phyloP scores from a whole-genome alignment of 2,329 filamentous ascomycete genomes.

The Basipetospora chlamydospora region DNA sequence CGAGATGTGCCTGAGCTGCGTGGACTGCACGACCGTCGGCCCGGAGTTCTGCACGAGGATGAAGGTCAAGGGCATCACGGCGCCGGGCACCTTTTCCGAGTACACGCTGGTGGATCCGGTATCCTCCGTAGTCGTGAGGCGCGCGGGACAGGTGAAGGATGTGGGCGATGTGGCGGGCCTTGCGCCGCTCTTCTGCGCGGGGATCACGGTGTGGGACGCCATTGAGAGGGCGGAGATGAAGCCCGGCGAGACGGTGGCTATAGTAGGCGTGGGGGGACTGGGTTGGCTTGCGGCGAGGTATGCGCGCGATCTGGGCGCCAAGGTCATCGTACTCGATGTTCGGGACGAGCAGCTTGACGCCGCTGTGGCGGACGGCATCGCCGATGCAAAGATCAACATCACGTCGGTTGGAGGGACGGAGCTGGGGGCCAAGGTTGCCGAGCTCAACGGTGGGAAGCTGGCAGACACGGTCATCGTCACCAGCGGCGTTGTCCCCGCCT shows the following conservation, averaged over 20 bases:
- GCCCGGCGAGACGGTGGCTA: conserved; percentile 22
- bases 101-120: conserved; percentile 1
- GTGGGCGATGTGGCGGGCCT: background rate
- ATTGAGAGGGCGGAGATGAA: conserved; percentile 10
- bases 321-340: conserved; percentile 12
- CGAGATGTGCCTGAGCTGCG: conserved; percentile 57
- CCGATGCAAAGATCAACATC: background rate
- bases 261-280: conserved; percentile 41
- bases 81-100: conserved; percentile 1
- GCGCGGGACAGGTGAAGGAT: background rate
- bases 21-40: conserved; percentile 55
- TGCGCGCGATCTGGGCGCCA: conserved; percentile 45
- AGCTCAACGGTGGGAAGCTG: conserved; percentile 27
- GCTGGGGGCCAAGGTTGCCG: conserved; percentile 66
- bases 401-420: conserved; percentile 45
- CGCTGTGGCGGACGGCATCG: conserved; percentile 1
- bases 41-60: conserved; percentile 48
- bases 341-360: conserved; percentile 4
- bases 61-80: background rate
- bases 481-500: background rate
- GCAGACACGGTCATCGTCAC: conserved; percentile 2
- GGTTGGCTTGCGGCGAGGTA: conserved; percentile 41
- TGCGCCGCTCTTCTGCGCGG: conserved; percentile 9
- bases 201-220: conserved; percentile 13
- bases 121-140: background rate